Evolutionary conservation across 202 grass and related monocot genomes (phyloP), one percentile per base, ranked within the genome.

Genomic region (Elaeis oleifera): DNA sequence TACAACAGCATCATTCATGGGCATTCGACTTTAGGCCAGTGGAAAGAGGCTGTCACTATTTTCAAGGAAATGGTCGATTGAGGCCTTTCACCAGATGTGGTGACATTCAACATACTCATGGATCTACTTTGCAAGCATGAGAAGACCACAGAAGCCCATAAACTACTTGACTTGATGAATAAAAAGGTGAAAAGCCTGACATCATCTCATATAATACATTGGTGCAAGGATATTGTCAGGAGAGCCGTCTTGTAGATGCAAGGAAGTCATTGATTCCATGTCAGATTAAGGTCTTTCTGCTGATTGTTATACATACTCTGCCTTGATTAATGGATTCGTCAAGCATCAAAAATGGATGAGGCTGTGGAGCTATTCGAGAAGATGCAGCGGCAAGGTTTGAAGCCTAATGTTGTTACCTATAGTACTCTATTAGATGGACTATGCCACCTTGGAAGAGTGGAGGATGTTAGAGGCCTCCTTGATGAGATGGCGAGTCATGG

Each of bases 241-340:
- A 61, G 6, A 70, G 63, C 23, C 36, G 39, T 16, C 22, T 73
- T 19, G 32, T 9, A 2, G 32, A 36, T 36, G 32, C 32, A 36
- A 36, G 1, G 7, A 36, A 36, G 32, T 36, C 6, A 22, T 67
- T 13, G 4, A 79, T 48, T 61, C 52, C 55, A 80, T 80, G 70
- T 3, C 54, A 5, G 1, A 5, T 1, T 3, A 68, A 0, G 6
- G 69, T 16, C 17, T 74, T 14, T 13, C 1, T 18, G 7, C 32
- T 36, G 2, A 36, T 36, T 36, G 32, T 36, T 7, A 36, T 36
- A 18, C 24, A 60, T 79, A 68, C 19, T 68, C 1, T 27, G 44
- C 31, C 58, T 17, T 80, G 17, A 61, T 74, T 60, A 23, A 61
- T 4, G 49, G 20, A 60, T 74, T 49, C 61, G 69, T 26, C 54